These are phyloP conservation scores for Brassica juncea DNA, from an alignment of 345 rosid genomes.

Conservation along the genomic window DNA sequence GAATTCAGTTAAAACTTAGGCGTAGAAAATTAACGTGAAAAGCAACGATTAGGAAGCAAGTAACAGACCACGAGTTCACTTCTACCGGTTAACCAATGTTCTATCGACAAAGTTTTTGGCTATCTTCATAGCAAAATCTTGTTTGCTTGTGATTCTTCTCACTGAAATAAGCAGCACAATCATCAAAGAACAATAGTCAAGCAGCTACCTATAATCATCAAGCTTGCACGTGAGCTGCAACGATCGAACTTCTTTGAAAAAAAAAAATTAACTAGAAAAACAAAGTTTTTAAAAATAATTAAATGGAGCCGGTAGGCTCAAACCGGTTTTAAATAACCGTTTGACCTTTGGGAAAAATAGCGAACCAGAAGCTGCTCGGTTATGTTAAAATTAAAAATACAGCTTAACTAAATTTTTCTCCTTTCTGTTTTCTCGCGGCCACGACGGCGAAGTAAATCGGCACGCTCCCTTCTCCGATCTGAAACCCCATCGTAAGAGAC, in stretches of 20 bases:
- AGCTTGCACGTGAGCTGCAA: not conserved
- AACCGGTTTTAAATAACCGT: not conserved
- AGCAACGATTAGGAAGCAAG: not conserved
- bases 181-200: not conserved
- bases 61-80: not conserved
- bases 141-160: not conserved
- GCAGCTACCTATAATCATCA: not conserved
- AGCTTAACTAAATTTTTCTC: not conserved
- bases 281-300: not conserved
- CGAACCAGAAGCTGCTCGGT: slow-evolving; percentile 1
- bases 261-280: not conserved
- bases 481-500: not conserved
- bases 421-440: not conserved
- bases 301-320: not conserved
- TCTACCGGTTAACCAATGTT: not conserved
- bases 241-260: not conserved
- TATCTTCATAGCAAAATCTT: not conserved
- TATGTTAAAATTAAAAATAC: not conserved
- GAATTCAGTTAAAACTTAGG: not conserved
- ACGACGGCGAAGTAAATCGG: not conserved
- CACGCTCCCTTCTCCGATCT: not conserved
- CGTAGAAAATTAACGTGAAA: not conserved
- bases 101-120: not conserved
- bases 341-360: not conserved
- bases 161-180: not conserved